Evolutionary conservation across 192 early-diverging fungal species (phyloP).

Genomic region (Chytriomyces sp.): DNA sequence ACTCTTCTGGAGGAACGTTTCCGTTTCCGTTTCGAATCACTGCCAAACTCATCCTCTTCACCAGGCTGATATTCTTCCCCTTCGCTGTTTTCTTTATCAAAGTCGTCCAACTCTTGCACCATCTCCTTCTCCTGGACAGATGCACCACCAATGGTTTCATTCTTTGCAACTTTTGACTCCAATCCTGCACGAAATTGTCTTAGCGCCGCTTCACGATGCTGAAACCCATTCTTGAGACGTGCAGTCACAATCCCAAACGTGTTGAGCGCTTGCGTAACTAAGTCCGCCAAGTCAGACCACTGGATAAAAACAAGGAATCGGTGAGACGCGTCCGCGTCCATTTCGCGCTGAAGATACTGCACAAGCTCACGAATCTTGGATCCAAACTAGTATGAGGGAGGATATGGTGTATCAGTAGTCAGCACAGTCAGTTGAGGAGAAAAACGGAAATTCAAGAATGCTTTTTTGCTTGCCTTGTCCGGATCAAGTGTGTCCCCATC

Average conservation of each 20-base stretch:
- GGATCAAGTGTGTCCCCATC: not conserved
- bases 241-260: conserved; percentile 23
- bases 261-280: conserved; percentile 18
- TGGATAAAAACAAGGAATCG: conserved; percentile 33
- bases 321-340: not conserved
- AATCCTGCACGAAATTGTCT: conserved; percentile 19
- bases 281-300: conserved; percentile 20
- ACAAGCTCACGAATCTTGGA: conserved; percentile 34
- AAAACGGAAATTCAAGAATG: too few relatives aligned
- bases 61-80: not conserved
- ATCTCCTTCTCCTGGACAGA: not conserved
- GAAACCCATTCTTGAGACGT: conserved; percentile 11
- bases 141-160: not conserved
- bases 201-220: conserved; percentile 15
- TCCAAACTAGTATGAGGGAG: conserved; percentile 15
- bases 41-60: not conserved
- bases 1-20: not conserved
- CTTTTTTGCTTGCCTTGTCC: not conserved
- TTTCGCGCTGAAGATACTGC: conserved; percentile 12
- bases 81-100: not conserved
- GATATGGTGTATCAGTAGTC: too few relatives aligned
- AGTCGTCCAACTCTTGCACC: not conserved
- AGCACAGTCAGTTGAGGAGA: too few relatives aligned
- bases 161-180: not conserved
- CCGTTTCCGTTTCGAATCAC: conserved; percentile 3